Conservation (phyloP, 2,329 filamentous ascomycete species). For the Camillea tinctor region DNA sequence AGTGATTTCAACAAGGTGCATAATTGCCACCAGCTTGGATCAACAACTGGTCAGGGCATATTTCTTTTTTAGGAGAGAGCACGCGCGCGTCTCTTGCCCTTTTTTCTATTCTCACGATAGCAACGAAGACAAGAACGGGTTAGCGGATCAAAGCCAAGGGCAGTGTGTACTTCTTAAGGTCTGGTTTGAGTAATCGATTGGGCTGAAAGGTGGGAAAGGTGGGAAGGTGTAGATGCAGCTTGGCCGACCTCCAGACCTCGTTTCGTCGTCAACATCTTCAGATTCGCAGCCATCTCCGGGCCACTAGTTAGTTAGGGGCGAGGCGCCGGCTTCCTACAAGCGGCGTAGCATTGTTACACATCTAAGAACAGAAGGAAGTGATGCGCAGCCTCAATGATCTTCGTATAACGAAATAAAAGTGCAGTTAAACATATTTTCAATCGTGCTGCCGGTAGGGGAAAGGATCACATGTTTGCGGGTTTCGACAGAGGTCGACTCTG, state of each 20-base stretch:
- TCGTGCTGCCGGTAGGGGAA: neutral
- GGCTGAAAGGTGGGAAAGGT: neutral
- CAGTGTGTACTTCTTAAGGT: neutral
- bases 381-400: neutral
- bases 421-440: neutral
- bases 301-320: neutral
- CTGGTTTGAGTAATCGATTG: neutral
- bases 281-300: neutral
- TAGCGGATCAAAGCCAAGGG: neutral
- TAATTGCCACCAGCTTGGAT: slow-evolving; percentile 4
- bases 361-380: neutral
- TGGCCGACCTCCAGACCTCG: neutral
- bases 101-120: neutral
- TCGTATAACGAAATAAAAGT: neutral
- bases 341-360: neutral
- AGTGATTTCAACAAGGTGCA: neutral
- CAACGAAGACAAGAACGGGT: neutral
- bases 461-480: neutral
- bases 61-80: neutral
- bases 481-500: neutral
- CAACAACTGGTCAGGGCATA: neutral
- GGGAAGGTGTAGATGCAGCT: neutral
- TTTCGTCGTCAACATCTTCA: neutral
- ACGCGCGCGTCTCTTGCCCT: slow-evolving; percentile 1
- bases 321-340: neutral